Percentiles rank a stretch among this genome's conserved stretches.
These are phyloP conservation scores for Parastagonospora avenae DNA, from an alignment of 2,329 filamentous ascomycete genomes.

Conservation along the genomic window DNA sequence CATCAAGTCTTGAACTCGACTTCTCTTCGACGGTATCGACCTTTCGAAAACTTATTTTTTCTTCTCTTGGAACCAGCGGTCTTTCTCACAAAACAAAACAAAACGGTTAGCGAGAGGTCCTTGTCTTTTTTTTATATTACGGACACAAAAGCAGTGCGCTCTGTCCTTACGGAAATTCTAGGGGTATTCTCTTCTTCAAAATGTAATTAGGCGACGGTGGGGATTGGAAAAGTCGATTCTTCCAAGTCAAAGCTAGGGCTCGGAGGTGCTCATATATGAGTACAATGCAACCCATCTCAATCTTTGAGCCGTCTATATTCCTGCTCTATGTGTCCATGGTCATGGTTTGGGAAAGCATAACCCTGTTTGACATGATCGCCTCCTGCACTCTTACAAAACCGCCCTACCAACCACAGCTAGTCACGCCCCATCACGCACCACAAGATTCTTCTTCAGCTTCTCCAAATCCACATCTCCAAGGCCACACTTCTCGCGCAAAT, in stretches of 20 bases:
- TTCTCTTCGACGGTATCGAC: not conserved
- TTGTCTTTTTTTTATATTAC: not conserved
- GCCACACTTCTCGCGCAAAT: constrained; percentile 64
- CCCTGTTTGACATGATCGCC: not conserved
- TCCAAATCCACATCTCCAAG: constrained; percentile 62
- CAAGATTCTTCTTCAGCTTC: constrained; percentile 46
- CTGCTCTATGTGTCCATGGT: too few relatives aligned
- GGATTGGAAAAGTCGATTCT: not conserved
- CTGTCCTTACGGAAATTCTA: not conserved
- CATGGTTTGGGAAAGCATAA: not conserved
- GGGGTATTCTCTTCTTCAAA: not conserved
- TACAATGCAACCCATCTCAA: not conserved
- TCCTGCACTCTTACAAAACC: not conserved
- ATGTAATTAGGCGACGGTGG: not conserved
- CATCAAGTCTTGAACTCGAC: not conserved
- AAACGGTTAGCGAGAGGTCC: not conserved
- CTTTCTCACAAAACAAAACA: not conserved
- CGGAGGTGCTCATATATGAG: not conserved
- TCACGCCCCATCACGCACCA: constrained; percentile 19
- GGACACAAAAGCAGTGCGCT: constrained; percentile 51
- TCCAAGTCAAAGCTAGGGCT: not conserved
- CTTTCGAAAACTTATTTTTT: not conserved
- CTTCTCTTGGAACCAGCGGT: not conserved
- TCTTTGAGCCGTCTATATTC: not conserved
- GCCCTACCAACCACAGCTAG: not conserved